A percentile compares a stretch with the other conserved stretches of the same genome.
Evolutionary conservation across 768 basidiomycete species (phyloP).

Genomic region (Amyloporia xantha): DNA sequence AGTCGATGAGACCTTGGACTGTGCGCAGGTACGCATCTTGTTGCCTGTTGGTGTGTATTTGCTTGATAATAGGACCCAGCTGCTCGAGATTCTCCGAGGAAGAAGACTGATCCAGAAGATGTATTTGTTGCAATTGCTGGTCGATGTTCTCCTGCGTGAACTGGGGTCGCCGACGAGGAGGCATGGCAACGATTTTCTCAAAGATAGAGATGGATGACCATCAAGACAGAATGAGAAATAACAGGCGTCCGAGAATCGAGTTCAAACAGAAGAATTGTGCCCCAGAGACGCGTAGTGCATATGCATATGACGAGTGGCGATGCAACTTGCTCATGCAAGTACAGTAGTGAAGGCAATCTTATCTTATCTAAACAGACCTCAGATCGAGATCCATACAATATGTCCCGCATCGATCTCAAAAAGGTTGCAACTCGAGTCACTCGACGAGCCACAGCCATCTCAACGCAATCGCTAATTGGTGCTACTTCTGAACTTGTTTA

Average conservation of each 20-base stretch:
- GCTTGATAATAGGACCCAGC: slow-evolving; percentile 90
- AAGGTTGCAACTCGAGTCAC: background rate
- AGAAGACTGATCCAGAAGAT: slow-evolving; percentile 80
- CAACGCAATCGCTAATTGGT: no score
- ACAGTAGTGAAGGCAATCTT: no score
- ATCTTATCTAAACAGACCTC: background rate
- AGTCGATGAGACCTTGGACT: slow-evolving; percentile 80
- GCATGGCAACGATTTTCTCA: slow-evolving; percentile 43
- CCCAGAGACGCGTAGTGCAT: no score
- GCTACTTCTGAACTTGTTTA: no score
- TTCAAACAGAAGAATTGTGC: no score
- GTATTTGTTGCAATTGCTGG: slow-evolving; percentile 87
- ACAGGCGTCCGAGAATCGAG: no score
- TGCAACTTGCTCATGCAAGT: no score
- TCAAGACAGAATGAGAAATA: no score
- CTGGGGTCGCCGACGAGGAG: slow-evolving; percentile 60
- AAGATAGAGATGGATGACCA: no score
- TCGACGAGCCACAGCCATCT: background rate
- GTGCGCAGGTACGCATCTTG: slow-evolving; percentile 86
- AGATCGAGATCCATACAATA: no score
- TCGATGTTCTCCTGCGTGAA: slow-evolving; percentile 84
- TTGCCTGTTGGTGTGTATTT: slow-evolving; percentile 80
- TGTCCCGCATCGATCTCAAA: background rate
- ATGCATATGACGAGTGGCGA: no score
- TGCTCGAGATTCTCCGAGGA: slow-evolving; percentile 94